Percentiles rank a stretch among this genome's conserved stretches.
Conservation (phyloP, 129 eudicot species). For the Arctium minus region DNA sequence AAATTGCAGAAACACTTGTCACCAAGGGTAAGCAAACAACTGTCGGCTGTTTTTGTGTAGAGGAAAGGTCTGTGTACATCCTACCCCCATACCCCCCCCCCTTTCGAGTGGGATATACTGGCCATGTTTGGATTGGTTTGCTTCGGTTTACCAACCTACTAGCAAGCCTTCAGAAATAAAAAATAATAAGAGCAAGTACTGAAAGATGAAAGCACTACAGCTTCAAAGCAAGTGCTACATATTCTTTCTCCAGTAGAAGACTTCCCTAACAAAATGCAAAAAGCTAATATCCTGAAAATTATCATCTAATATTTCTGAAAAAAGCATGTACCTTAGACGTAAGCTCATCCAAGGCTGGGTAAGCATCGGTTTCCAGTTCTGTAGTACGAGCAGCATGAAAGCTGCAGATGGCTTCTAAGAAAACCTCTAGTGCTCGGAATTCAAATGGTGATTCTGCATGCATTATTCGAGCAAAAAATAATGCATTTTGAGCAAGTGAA, state of each 20-base stretch:
- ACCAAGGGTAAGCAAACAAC: no score
- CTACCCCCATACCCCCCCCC: no score
- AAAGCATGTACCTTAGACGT: constrained; percentile 64
- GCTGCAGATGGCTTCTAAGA: constrained; percentile 89
- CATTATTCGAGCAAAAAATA: background rate
- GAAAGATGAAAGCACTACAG: background rate
- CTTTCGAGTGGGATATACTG: no score
- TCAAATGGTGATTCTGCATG: constrained; percentile 88
- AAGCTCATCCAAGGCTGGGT: constrained; percentile 90
- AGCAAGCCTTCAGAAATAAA: no score
- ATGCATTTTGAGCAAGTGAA: background rate
- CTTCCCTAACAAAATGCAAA: background rate
- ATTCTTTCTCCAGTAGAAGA: no score
- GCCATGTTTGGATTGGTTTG: no score
- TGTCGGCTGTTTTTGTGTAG: no score
- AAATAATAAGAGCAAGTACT: no score
- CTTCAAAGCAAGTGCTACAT: background rate
- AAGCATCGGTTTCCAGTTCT: constrained; percentile 83
- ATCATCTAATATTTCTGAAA: background rate
- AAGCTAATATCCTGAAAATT: background rate
- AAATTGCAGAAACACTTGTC: no score
- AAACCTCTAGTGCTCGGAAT: constrained; percentile 86
- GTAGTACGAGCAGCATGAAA: constrained; percentile 81
- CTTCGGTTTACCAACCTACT: no score
- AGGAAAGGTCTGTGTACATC: no score